Conservation (phyloP, 129 eudicot genomes). For the Artemisia annua region DNA sequence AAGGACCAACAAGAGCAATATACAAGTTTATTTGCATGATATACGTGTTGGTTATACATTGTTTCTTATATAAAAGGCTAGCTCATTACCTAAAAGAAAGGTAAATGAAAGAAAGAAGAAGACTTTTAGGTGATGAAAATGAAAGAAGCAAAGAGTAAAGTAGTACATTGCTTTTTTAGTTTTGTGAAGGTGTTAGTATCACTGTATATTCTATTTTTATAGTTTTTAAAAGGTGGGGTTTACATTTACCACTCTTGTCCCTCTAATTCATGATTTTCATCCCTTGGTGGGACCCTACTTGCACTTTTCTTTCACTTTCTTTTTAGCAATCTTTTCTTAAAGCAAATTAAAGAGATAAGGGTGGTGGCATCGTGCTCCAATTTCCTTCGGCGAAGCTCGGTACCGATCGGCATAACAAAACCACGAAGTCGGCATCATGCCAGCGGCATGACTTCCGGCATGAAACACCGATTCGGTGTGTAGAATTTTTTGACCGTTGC, state of each 20-base stretch:
- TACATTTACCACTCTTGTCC: slow-evolving; percentile 23
- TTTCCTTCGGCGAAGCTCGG: too few species aligned
- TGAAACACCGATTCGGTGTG: too few species aligned
- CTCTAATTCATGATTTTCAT: neutral
- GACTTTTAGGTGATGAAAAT: slow-evolving; percentile 24
- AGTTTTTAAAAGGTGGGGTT: slow-evolving; percentile 23
- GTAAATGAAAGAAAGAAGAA: neutral
- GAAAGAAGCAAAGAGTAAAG: slow-evolving; percentile 30
- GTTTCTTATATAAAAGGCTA: neutral
- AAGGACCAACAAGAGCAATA: neutral
- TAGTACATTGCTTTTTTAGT: slow-evolving; percentile 31
- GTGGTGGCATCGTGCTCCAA: too few species aligned
- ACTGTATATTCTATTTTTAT: slow-evolving; percentile 41
- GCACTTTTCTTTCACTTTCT: slow-evolving; percentile 24
- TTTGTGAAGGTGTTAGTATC: slow-evolving; percentile 34
- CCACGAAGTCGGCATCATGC: too few species aligned
- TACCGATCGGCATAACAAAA: too few species aligned
- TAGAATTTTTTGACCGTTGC: too few species aligned
- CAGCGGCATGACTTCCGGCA: too few species aligned
- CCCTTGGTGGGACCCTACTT: neutral
- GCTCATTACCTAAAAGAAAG: slow-evolving; percentile 8
- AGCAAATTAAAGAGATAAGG: slow-evolving; percentile 28
- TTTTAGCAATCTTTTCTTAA: slow-evolving; percentile 28
- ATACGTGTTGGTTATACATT: slow-evolving; percentile 1
- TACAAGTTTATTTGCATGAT: slow-evolving; percentile 13